Base-by-base conservation (phyloP, 2,329 filamentous ascomycete species). In the Fusarium duplospermum region DNA sequence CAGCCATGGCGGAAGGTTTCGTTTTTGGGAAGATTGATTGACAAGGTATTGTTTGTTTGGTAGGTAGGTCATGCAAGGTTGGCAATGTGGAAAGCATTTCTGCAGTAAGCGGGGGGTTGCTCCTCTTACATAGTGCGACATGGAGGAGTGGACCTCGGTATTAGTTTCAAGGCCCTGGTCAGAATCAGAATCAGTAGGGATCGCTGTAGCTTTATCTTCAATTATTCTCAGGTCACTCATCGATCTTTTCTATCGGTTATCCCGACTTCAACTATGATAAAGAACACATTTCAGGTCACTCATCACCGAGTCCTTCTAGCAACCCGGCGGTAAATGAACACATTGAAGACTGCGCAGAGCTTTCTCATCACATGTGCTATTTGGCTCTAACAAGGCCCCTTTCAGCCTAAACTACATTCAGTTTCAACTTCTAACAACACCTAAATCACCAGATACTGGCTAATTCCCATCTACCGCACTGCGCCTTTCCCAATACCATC, bases 401-500 rank as follows among this genome's bases (percentile, higher is more conserved):
- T 47, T 16, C 42, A 24, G 22, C 14, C 11, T 52, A 52, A 31
- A 6, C 5, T 31, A 7, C 27, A 33, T 33, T 54, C 18, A 33
- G 33, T 54, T 33, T 20, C 18, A 20, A 6, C 24, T 54, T 54
- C 18, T n/a, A 33, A 7, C 14, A 20, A 33, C 4, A 54, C 2
- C 2, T 14, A 54, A 18, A n/a, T 9, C 6, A 4, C 18, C 18
- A 54, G 5, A 14, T 24, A 18, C 9, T 14, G 13, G 6, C 45
- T 4, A n/a, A 9, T 8, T n/a, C 22, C n/a, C 18, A 36, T n/a
- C 33, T 47, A 40, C 42, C 20, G 45, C 11, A 52, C 64, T 3
- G 70, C 64, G 16, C 50, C 64, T 45, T 38, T 78, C 3, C 76
- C 79, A 42, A 80, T 42, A 2, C 50, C 27, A 59, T 84, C 82